These are phyloP conservation scores for Phoma sp. DNA, from an alignment of 2,329 filamentous ascomycete species.

Conservation along the genomic window DNA sequence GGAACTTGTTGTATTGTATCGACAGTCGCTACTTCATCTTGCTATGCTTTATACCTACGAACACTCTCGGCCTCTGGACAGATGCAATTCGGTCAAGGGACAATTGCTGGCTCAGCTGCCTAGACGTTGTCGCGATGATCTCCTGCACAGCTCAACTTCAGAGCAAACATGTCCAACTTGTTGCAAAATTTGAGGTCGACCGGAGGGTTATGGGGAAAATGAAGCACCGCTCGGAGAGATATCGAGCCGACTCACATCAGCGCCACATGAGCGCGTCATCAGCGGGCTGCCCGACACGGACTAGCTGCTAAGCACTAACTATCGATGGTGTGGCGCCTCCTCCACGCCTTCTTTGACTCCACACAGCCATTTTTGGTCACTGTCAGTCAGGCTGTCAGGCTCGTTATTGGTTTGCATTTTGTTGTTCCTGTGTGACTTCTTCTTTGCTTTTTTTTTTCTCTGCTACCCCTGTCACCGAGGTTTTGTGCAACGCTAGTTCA, in stretches of 20 bases:
- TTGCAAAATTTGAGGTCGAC: background rate
- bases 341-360: background rate
- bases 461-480: background rate
- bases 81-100: background rate
- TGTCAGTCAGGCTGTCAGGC: background rate
- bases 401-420: background rate
- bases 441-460: slow-evolving; percentile 3
- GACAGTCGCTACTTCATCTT: background rate
- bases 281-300: background rate
- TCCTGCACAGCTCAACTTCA: background rate
- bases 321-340: background rate
- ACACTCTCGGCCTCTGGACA: background rate
- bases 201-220: background rate
- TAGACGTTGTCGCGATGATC: background rate
- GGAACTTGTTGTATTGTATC: background rate
- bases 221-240: background rate
- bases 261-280: background rate
- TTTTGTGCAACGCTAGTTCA: slow-evolving; percentile 5
- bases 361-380: background rate
- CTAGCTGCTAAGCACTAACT: background rate
- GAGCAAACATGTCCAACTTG: background rate
- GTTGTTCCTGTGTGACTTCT: background rate
- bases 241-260: slow-evolving; percentile 7
- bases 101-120: background rate
- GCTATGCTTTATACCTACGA: slow-evolving; percentile 1